Conservation (phyloP, 192 early-diverging fungal species). For the Coemansia sp. region DNA sequence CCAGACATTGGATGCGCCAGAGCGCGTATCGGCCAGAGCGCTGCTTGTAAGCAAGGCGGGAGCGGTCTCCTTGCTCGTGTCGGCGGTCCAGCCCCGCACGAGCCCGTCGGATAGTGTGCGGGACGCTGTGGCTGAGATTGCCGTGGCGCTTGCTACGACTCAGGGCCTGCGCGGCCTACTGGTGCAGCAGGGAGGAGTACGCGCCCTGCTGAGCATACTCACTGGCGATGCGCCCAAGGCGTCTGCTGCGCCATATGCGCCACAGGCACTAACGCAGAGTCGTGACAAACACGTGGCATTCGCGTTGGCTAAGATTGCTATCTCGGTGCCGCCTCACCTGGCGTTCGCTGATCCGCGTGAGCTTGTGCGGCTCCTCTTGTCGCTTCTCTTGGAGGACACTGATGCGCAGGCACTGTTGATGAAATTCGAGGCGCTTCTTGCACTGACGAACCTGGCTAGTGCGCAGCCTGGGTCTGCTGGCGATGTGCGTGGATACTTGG, state of each 20-base stretch:
- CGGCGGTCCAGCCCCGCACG: constrained; percentile 53
- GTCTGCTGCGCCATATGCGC: constrained; percentile 17
- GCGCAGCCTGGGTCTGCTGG: constrained; percentile 58
- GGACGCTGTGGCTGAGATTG: constrained; percentile 66
- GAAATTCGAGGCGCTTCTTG: constrained; percentile 92
- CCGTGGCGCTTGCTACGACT: constrained; percentile 75
- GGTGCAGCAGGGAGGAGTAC: constrained; percentile 83
- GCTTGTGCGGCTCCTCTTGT: constrained; percentile 71
- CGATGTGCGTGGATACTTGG: constrained; percentile 67
- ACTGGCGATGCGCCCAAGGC: constrained; percentile 37
- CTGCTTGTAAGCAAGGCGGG: constrained; percentile 64
- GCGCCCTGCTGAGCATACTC: constrained; percentile 59
- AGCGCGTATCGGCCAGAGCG: constrained; percentile 56
- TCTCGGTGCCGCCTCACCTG: constrained; percentile 85
- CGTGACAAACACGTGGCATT: constrained; percentile 66
- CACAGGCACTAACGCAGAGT: constrained; percentile 37
- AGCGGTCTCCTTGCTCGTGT: constrained; percentile 24
- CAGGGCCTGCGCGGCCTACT: constrained; percentile 70
- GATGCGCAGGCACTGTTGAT: constrained; percentile 64
- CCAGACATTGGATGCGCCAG: constrained; percentile 11
- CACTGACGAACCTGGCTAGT: constrained; percentile 89
- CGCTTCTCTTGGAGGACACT: constrained; percentile 33
- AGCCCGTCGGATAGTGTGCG: constrained; percentile 63
- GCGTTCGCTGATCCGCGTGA: constrained; percentile 80
- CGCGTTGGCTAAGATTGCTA: constrained; percentile 91